Percentiles rank a stretch among this genome's conserved stretches.
Conservation (phyloP, 345 rosid genomes). For the Lumnitzera racemosa region DNA sequence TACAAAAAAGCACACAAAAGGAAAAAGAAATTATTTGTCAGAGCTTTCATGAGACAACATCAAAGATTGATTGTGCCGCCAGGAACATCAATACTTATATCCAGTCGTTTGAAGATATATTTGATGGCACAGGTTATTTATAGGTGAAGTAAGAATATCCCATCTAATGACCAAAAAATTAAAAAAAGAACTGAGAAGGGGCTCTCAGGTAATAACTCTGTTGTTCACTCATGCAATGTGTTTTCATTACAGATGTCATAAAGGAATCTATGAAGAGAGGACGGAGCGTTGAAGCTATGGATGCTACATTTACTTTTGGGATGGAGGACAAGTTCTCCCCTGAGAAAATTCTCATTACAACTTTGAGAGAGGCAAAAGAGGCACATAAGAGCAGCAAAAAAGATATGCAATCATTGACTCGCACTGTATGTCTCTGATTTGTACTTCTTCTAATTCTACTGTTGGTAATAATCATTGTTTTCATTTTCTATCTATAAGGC, state of each 20-base stretch:
- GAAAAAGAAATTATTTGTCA: too few species aligned
- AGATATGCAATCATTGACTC: constrained; percentile 24
- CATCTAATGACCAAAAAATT: too few species aligned
- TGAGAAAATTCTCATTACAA: constrained; percentile 34
- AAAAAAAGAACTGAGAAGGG: too few species aligned
- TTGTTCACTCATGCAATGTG: background rate
- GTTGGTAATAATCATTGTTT: background rate
- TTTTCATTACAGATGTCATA: constrained; percentile 38
- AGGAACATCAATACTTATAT: too few species aligned
- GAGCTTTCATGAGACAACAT: too few species aligned
- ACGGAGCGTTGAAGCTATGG: constrained; percentile 54
- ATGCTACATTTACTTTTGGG: constrained; percentile 43
- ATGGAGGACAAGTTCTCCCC: constrained; percentile 55
- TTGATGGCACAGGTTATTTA: too few species aligned
- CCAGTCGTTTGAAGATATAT: too few species aligned
- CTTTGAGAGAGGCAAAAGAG: constrained; percentile 43
- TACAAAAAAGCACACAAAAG: too few species aligned
- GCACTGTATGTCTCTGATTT: constrained; percentile 17
- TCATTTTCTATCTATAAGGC: constrained; percentile 1
- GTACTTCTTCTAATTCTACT: background rate
- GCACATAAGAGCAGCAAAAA: constrained; percentile 31
- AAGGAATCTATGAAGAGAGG: constrained; percentile 43
- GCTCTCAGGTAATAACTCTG: background rate
- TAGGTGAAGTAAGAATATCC: too few species aligned
- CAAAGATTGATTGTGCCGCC: too few species aligned